Evolutionary conservation across 805 yeast genomes (phyloP).

Genomic region (Candida tallmaniae): DNA sequence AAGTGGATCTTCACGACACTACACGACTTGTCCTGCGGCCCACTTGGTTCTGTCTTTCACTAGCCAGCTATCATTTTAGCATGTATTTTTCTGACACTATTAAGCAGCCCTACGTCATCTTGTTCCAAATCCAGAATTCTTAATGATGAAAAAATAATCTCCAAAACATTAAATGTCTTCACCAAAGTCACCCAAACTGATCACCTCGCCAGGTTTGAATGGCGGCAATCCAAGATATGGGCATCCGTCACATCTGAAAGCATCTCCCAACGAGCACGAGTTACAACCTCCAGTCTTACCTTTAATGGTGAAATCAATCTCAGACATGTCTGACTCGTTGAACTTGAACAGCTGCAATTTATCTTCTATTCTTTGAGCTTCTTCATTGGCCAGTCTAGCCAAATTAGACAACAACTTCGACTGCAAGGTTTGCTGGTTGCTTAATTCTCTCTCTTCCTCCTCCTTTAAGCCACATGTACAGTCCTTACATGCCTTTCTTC

Average conservation of each 20-base stretch:
- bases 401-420: slow-evolving; percentile 34
- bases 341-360: slow-evolving; percentile 50
- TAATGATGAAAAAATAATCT: too few relatives aligned
- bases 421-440: slow-evolving; percentile 40
- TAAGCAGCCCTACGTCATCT: too few relatives aligned
- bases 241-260: slow-evolving; percentile 97
- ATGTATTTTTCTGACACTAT: too few relatives aligned
- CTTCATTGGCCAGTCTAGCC: slow-evolving; percentile 47
- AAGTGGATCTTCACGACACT: too few relatives aligned
- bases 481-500: slow-evolving; percentile 95
- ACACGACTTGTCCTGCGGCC: too few relatives aligned
- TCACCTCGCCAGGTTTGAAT: slow-evolving; percentile 93
- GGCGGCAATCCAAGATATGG: slow-evolving; percentile 97
- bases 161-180: slow-evolving; percentile 76
- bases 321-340: slow-evolving; percentile 68
- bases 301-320: slow-evolving; percentile 91
- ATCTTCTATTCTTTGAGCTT: slow-evolving; percentile 52
- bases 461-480: slow-evolving; percentile 97
- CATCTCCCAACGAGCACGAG: slow-evolving; percentile 95
- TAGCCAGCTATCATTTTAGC: too few relatives aligned
- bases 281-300: slow-evolving; percentile 98
- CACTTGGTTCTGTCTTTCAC: too few relatives aligned
- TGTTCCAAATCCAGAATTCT: too few relatives aligned
- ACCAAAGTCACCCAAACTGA: slow-evolving; percentile 68
- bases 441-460: slow-evolving; percentile 64